phyloP scores from a whole-genome alignment of 2,329 filamentous ascomycete genomes.

The Dactylellina cionopaga region DNA sequence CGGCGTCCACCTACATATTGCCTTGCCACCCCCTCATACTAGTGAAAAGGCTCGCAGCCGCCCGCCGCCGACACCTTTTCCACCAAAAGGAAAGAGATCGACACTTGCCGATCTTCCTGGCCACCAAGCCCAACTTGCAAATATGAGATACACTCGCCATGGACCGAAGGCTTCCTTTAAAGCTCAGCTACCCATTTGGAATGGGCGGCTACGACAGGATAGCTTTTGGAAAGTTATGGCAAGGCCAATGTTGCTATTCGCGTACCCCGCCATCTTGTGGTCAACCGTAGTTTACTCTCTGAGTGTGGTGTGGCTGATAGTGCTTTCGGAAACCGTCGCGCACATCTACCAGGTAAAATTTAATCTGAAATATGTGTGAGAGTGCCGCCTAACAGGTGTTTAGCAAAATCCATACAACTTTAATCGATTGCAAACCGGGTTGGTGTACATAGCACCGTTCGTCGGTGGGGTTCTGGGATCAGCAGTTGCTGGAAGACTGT shows the following conservation, averaged over 20 bases:
- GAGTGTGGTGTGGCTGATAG: conserved; percentile 93
- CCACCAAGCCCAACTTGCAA: conserved; percentile 14
- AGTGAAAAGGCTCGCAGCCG: not conserved
- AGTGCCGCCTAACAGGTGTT: conserved; percentile 43
- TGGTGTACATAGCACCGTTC: conserved; percentile 91
- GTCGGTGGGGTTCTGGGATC: conserved; percentile 90
- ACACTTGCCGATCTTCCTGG: conserved; percentile 13
- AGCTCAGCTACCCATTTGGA: conserved; percentile 79
- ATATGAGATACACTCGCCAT: conserved; percentile 63
- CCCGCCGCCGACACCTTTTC: not conserved
- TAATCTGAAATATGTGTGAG: conserved; percentile 56
- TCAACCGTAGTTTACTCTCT: conserved; percentile 84
- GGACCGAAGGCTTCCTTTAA: conserved; percentile 74
- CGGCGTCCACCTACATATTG: not conserved
- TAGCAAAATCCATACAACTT: conserved; percentile 76
- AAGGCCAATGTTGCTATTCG: conserved; percentile 84
- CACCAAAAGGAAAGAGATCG: conserved; percentile 1
- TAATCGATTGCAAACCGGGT: conserved; percentile 78
- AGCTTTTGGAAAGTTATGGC: conserved; percentile 80
- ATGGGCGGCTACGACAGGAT: conserved; percentile 80
- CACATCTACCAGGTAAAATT: conserved; percentile 73
- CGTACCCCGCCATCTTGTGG: conserved; percentile 91
- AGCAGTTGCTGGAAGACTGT: conserved; percentile 86
- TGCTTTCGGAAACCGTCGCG: conserved; percentile 86
- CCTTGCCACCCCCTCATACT: not conserved